Percentiles rank a stretch among this genome's conserved stretches.
These are phyloP conservation scores for Pythium chondricola DNA, from an alignment of 352 stramenopile genomes.

Conservation along the genomic window DNA sequence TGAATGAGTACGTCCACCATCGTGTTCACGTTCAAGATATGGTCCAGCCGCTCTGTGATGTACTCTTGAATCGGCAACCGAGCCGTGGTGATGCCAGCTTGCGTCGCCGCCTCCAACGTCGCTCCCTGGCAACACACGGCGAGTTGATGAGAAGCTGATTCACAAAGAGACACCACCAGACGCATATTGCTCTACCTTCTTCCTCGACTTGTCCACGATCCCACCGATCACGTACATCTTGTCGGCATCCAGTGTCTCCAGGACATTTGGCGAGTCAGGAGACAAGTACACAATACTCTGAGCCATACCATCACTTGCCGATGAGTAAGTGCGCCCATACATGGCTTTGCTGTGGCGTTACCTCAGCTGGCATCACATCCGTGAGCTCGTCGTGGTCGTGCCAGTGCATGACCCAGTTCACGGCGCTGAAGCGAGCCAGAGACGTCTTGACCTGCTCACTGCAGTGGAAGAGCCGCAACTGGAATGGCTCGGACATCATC, in stretches of 20 bases:
- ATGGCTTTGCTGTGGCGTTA: constrained; percentile 4
- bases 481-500: constrained; percentile 58
- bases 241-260: constrained; percentile 41
- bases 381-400: constrained; percentile 27
- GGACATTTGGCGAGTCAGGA: constrained; percentile 60
- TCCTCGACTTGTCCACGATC: constrained; percentile 75
- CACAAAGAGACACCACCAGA: too few relatives aligned
- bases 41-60: constrained; percentile 54
- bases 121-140: constrained; percentile 23
- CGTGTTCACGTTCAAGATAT: constrained; percentile 82
- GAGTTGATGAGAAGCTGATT: too few relatives aligned
- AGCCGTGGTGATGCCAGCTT: constrained; percentile 41
- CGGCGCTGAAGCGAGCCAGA: constrained; percentile 57
- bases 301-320: not conserved
- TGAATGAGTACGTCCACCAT: constrained; percentile 65
- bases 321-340: too few relatives aligned
- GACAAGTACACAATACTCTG: constrained; percentile 71
- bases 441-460: constrained; percentile 36
- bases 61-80: constrained; percentile 72
- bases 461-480: constrained; percentile 54
- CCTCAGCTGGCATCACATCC: constrained; percentile 25
- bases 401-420: constrained; percentile 58
- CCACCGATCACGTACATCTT: constrained; percentile 81
- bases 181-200: constrained; percentile 36
- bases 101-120: constrained; percentile 44